Percentiles rank a stretch among this genome's conserved stretches.
Conservation (phyloP, 768 basidiomycete species). For the Termitomyces sp. region DNA sequence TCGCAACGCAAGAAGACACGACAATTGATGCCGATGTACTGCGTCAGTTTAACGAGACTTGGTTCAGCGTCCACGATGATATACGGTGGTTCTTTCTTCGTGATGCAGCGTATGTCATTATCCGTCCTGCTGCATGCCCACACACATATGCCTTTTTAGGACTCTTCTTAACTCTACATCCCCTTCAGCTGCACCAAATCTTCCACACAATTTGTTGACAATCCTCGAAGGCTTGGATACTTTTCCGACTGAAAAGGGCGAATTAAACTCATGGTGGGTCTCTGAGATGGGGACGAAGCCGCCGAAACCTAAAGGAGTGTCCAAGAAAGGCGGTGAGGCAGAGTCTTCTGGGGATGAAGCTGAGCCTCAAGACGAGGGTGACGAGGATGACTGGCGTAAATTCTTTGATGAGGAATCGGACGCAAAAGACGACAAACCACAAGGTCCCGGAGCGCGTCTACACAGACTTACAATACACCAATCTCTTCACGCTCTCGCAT, state of each 20-base stretch:
- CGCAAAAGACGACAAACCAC: conserved; percentile 25
- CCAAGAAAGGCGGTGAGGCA: conserved; percentile 28
- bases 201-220: conserved; percentile 46
- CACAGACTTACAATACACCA: conserved; percentile 71
- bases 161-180: conserved; percentile 26
- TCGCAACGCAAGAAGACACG: conserved; percentile 20
- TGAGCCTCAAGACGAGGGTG: conserved; percentile 19
- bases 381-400: conserved; percentile 72
- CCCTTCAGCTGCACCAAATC: conserved; percentile 28
- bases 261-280: conserved; percentile 79
- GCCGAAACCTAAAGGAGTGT: conserved; percentile 37
- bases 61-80: conserved; percentile 77
- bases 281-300: conserved; percentile 58
- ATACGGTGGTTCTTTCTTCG: conserved; percentile 87
- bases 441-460: conserved; percentile 40
- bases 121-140: neutral
- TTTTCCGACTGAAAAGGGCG: conserved; percentile 66
- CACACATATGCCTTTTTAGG: conserved; percentile 14
- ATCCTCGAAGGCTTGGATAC: conserved; percentile 64
- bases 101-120: conserved; percentile 57
- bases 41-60: conserved; percentile 60
- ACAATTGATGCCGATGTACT: conserved; percentile 56
- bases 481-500: conserved; percentile 68
- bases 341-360: conserved; percentile 34
- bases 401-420: conserved; percentile 70